phyloP scores from a whole-genome alignment of 352 stramenopile genomes.

The Phytophthora pseudosyringae region DNA sequence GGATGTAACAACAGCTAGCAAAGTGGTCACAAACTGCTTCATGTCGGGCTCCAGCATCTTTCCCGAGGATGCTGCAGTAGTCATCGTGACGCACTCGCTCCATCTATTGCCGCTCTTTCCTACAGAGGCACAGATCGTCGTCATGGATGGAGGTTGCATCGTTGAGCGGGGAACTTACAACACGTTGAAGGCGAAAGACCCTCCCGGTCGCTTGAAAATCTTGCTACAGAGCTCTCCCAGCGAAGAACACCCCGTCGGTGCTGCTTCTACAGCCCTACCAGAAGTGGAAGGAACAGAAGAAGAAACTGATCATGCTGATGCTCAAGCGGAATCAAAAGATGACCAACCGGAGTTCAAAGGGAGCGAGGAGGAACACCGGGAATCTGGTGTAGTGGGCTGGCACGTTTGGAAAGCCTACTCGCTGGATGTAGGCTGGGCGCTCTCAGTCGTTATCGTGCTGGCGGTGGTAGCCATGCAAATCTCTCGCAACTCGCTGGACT shows the following conservation, averaged over 20 bases:
- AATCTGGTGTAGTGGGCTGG: constrained; percentile 56
- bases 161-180: constrained; percentile 51
- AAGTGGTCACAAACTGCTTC: constrained; percentile 62
- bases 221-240: constrained; percentile 30
- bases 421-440: constrained; percentile 48
- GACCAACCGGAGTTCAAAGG: constrained; percentile 11
- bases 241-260: not conserved
- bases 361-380: constrained; percentile 65
- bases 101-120: constrained; percentile 68
- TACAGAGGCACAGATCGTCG: constrained; percentile 44
- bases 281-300: not conserved
- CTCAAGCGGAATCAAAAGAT: constrained; percentile 3
- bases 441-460: constrained; percentile 60
- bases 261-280: not conserved
- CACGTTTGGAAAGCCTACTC: constrained; percentile 75
- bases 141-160: constrained; percentile 64
- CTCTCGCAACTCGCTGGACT: constrained; percentile 80
- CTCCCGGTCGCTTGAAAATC: constrained; percentile 33
- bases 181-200: constrained; percentile 26
- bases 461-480: constrained; percentile 76
- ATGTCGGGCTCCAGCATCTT: constrained; percentile 51
- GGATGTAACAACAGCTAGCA: constrained; percentile 63
- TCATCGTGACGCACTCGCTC: constrained; percentile 83
- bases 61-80: constrained; percentile 52
- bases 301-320: not conserved